A percentile compares a stretch with the other conserved stretches of the same genome.
Conservation (phyloP, 2,329 filamentous ascomycete species). For the Talaromyces piceae region DNA sequence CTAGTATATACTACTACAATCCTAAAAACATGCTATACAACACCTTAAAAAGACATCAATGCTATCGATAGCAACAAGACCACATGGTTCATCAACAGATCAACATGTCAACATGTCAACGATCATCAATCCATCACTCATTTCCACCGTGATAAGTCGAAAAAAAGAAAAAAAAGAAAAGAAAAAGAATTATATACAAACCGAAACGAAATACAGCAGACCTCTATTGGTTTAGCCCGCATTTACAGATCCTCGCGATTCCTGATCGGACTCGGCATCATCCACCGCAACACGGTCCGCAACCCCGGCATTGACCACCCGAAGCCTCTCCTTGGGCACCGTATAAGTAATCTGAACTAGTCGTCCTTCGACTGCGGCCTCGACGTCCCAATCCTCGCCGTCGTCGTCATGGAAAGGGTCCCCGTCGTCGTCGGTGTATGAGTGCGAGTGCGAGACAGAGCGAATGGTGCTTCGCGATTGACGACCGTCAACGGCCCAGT, state of each 20-base stretch:
- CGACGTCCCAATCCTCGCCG: slow-evolving; percentile 64
- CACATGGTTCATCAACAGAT: not conserved
- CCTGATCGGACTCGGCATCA: slow-evolving; percentile 7
- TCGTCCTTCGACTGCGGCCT: slow-evolving; percentile 61
- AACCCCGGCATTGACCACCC: slow-evolving; percentile 74
- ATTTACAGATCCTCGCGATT: not conserved
- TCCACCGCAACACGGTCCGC: slow-evolving; percentile 26
- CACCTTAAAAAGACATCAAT: not conserved
- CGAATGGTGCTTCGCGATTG: slow-evolving; percentile 5
- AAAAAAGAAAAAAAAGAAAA: not conserved
- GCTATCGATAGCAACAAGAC: not conserved
- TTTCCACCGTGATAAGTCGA: not conserved
- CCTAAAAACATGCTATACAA: not conserved
- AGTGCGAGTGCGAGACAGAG: slow-evolving; percentile 1
- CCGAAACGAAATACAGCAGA: not conserved
- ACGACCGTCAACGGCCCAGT: slow-evolving; percentile 41
- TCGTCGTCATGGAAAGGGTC: slow-evolving; percentile 25
- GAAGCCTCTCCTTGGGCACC: slow-evolving; percentile 73
- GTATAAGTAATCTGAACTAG: slow-evolving; percentile 87
- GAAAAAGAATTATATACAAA: slow-evolving; percentile 1
- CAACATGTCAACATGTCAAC: not conserved
- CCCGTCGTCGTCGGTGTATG: slow-evolving; percentile 2
- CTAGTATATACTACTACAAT: not conserved
- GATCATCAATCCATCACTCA: not conserved
- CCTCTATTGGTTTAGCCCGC: not conserved